Percentiles rank a stretch among this genome's conserved stretches.
These are phyloP conservation scores for Tetrapisispora pingtungensis DNA, from an alignment of 805 yeast species.

Conservation along the genomic window DNA sequence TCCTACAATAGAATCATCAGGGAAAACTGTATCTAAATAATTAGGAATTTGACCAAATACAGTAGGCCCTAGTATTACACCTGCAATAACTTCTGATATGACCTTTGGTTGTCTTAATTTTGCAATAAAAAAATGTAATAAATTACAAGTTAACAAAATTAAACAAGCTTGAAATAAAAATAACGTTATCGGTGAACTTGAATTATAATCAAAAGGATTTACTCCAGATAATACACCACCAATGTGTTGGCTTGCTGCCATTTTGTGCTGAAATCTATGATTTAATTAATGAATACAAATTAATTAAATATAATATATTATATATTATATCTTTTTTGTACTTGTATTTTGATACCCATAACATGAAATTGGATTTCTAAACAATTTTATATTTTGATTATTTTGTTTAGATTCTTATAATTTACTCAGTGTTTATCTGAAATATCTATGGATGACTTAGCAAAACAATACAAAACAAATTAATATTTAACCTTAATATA, in stretches of 20 bases:
- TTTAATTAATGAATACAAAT: no score
- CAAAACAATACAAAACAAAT: no score
- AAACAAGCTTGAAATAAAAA: conserved; percentile 62
- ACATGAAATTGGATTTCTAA: no score
- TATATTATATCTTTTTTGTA: no score
- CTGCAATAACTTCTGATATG: conserved; percentile 72
- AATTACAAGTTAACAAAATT: conserved; percentile 49
- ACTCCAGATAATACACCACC: conserved; percentile 67
- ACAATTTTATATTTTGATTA: no score
- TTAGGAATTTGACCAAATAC: conserved; percentile 63
- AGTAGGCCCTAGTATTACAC: conserved; percentile 66
- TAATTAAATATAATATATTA: no score
- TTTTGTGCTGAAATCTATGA: background rate
- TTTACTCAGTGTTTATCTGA: no score
- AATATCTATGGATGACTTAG: no score
- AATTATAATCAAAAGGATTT: conserved; percentile 53
- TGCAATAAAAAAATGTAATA: conserved; percentile 51
- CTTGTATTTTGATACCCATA: no score
- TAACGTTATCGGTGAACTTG: conserved; percentile 53
- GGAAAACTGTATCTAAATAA: conserved; percentile 57
- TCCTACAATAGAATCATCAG: conserved; percentile 50
- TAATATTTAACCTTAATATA: no score
- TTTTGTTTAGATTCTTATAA: no score
- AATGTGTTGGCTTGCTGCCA: conserved; percentile 19
- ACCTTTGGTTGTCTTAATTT: conserved; percentile 66